phyloP scores from a whole-genome alignment of 2,329 filamentous ascomycete genomes.

The Stylonectria norvegica region DNA sequence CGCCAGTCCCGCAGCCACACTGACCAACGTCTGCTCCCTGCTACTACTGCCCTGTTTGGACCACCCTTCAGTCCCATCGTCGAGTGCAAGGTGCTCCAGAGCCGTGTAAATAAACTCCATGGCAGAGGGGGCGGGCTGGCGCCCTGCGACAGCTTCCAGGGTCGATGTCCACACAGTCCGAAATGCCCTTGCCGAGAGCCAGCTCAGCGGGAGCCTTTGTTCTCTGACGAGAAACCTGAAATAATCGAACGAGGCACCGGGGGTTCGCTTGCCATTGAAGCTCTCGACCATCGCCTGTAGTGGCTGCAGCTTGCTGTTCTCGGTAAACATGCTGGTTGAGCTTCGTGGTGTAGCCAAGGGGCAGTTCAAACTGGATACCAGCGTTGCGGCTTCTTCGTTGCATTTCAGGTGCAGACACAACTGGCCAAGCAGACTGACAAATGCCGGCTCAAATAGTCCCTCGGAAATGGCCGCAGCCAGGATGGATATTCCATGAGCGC shows the following conservation, averaged over 20 bases:
- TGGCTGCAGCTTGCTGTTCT: conserved; percentile 19
- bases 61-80: conserved; percentile 3
- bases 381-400: conserved; percentile 26
- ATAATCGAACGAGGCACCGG: conserved; percentile 20
- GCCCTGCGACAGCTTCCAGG: conserved; percentile 23
- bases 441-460: conserved; percentile 29
- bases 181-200: conserved; percentile 25
- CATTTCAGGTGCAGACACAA: conserved; percentile 29
- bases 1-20: conserved; percentile 29
- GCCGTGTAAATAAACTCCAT: conserved; percentile 23
- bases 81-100: conserved; percentile 20
- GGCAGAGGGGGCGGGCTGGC: conserved; percentile 18
- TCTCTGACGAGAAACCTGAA: conserved; percentile 20
- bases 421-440: conserved; percentile 27
- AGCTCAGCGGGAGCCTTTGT: conserved; percentile 19
- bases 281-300: conserved; percentile 18
- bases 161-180: conserved; percentile 24
- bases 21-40: conserved; percentile 28
- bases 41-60: conserved; percentile 6
- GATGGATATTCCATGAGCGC: conserved; percentile 30
- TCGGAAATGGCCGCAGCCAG: conserved; percentile 29
- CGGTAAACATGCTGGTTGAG: conserved; percentile 12
- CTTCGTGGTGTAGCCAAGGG: conserved; percentile 16
- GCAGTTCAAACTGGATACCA: conserved; percentile 18
- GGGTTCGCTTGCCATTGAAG: conserved; percentile 4